A percentile compares a stretch with the other conserved stretches of the same genome.
Conservation (phyloP, 805 yeast species). For the Wickerhamomyces bovis region DNA sequence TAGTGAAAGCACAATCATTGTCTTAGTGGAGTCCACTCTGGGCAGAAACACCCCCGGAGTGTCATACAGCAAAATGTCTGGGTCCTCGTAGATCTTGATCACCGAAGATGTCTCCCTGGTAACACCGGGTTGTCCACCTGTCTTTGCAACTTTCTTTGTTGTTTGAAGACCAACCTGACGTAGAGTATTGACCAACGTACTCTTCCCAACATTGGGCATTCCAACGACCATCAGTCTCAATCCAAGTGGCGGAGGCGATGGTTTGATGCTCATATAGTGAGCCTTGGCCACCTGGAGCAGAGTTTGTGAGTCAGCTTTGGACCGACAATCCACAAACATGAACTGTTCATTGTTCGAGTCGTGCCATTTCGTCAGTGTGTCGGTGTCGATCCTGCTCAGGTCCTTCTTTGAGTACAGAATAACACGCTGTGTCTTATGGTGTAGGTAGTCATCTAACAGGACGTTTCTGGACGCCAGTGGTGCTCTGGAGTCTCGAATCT, state of each 20-base stretch:
- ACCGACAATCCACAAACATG: slow-evolving; percentile 55
- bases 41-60: slow-evolving; percentile 94
- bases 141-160: slow-evolving; percentile 65
- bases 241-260: slow-evolving; percentile 77
- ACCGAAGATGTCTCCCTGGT: slow-evolving; percentile 75
- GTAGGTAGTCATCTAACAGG: slow-evolving; percentile 62
- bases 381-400: slow-evolving; percentile 39
- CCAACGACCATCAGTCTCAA: slow-evolving; percentile 74
- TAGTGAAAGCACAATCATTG: slow-evolving; percentile 69
- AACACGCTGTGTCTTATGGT: slow-evolving; percentile 45
- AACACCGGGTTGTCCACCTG: slow-evolving; percentile 89
- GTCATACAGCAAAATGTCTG: slow-evolving; percentile 70
- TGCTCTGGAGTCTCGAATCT: slow-evolving; percentile 84
- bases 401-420: slow-evolving; percentile 78
- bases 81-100: slow-evolving; percentile 54
- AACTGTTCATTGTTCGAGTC: slow-evolving; percentile 33
- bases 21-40: slow-evolving; percentile 51
- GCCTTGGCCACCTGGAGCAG: slow-evolving; percentile 46
- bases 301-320: slow-evolving; percentile 39
- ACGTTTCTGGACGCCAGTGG: slow-evolving; percentile 81
- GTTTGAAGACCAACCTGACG: slow-evolving; percentile 32
- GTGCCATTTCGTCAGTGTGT: slow-evolving; percentile 44
- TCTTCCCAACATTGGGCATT: slow-evolving; percentile 98
- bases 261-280: slow-evolving; percentile 39
- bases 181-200: slow-evolving; percentile 74